Percentiles rank a stretch among this genome's conserved stretches.
These are phyloP conservation scores for Paramecium pentaurelia DNA, from an alignment of 73 alveolate species.

Conservation along the genomic window DNA sequence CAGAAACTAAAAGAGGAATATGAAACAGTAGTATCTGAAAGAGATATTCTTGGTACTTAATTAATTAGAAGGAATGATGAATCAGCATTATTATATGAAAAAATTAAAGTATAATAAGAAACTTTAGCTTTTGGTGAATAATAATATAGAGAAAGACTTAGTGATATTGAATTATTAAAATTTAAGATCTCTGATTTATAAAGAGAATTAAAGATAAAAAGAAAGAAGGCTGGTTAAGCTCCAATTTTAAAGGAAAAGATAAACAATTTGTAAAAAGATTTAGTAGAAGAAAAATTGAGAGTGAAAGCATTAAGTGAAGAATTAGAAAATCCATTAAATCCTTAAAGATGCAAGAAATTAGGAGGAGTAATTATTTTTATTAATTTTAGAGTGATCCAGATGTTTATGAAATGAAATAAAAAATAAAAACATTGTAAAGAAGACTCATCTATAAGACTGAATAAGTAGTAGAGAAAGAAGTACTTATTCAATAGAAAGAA, in stretches of 20 bases:
- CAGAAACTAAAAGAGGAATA: constrained; percentile 79
- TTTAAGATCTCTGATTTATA: constrained; percentile 75
- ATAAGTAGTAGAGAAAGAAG: constrained; percentile 92
- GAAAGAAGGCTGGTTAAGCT: constrained; percentile 75
- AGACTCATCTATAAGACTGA: constrained; percentile 91
- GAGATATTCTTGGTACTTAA: constrained; percentile 92
- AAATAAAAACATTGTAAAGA: constrained; percentile 86
- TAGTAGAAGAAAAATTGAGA: constrained; percentile 87
- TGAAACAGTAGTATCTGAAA: constrained; percentile 82
- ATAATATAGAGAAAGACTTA: constrained; percentile 62
- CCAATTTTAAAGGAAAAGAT: constrained; percentile 75
- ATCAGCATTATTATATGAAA: constrained; percentile 96
- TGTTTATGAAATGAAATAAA: constrained; percentile 88
- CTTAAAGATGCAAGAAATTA: constrained; percentile 89
- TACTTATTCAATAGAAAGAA: constrained; percentile 88
- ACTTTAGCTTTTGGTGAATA: constrained; percentile 89
- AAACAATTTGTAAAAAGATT: constrained; percentile 72
- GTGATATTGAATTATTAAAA: constrained; percentile 75
- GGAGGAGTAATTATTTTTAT: constrained; percentile 73
- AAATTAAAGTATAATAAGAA: constrained; percentile 88
- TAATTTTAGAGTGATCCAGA: constrained; percentile 81
- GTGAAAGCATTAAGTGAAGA: constrained; percentile 98
- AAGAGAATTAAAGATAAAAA: constrained; percentile 70
- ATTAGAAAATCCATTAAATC: constrained; percentile 85
- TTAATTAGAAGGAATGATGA: constrained; percentile 98